phyloP scores from a whole-genome alignment of 768 basidiomycete genomes.

The Naematelia aurantialba region DNA sequence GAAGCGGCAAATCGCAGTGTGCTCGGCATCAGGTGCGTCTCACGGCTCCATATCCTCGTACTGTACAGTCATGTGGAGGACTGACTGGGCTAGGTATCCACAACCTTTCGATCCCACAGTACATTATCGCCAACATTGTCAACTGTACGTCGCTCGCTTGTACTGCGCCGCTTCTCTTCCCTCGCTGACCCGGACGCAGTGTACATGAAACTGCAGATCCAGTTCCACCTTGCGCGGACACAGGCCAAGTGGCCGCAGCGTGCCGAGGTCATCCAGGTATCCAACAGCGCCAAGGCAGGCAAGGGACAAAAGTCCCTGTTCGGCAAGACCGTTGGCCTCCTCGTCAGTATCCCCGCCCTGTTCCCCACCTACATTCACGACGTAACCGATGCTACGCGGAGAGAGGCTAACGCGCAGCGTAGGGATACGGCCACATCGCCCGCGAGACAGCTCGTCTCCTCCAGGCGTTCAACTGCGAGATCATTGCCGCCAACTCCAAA shows the following conservation, averaged over 20 bases:
- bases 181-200: conserved; percentile 9
- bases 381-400: background rate
- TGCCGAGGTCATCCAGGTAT: conserved; percentile 14
- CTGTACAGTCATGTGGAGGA: background rate
- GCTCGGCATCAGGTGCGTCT: conserved; percentile 25
- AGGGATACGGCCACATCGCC: conserved; percentile 46
- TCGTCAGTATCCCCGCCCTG: conserved; percentile 25
- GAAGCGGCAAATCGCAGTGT: conserved; percentile 26
- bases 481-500: conserved; percentile 45
- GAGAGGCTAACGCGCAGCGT: too few relatives aligned
- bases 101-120: conserved; percentile 24
- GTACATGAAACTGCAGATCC: conserved; percentile 24
- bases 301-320: conserved; percentile 19
- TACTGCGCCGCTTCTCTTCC: background rate
- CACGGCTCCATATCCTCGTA: background rate
- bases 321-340: conserved; percentile 44
- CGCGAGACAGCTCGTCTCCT: conserved; percentile 44
- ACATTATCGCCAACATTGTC: conserved; percentile 23
- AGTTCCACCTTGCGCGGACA: conserved; percentile 15
- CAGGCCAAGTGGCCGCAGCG: conserved; percentile 15
- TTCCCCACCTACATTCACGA: background rate
- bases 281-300: conserved; percentile 7
- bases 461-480: conserved; percentile 33
- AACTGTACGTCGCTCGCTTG: conserved; percentile 13
- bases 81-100: conserved; percentile 21